Evolutionary conservation across 805 yeast species (phyloP).

Genomic region (Yamadazyma tumulicola): DNA sequence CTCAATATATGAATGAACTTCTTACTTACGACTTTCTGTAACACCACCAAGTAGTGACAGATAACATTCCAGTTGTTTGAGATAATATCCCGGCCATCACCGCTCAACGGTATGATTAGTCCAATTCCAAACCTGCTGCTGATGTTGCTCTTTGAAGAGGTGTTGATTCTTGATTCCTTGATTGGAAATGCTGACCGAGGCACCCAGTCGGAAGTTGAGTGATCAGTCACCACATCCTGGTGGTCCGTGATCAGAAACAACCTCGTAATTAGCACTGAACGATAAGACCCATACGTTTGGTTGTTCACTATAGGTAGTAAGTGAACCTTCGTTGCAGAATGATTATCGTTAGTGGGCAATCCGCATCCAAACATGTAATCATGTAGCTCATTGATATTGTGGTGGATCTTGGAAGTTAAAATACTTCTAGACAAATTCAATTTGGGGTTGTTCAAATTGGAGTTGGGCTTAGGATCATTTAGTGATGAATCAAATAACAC

Average conservation of each 20-base stretch:
- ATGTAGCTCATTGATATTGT: constrained; percentile 43
- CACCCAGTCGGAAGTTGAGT: constrained; percentile 28
- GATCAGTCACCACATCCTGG: constrained; percentile 3
- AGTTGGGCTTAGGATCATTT: constrained; percentile 2
- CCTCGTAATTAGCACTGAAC: constrained; percentile 43
- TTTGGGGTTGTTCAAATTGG: constrained; percentile 4
- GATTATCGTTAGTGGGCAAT: constrained; percentile 45
- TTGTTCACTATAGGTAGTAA: constrained; percentile 40
- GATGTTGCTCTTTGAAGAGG: constrained; percentile 14
- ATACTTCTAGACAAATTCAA: constrained; percentile 10
- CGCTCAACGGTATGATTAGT: constrained; percentile 44
- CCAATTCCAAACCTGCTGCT: constrained; percentile 47
- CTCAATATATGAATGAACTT: constrained; percentile 30
- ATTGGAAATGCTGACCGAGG: constrained; percentile 41
- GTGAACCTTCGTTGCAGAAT: constrained; percentile 46
- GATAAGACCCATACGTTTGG: constrained; percentile 26
- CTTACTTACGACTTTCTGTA: constrained; percentile 38
- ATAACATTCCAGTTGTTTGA: constrained; percentile 50
- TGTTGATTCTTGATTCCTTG: constrained; percentile 17
- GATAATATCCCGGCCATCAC: constrained; percentile 33
- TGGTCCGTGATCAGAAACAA: constrained; percentile 38
- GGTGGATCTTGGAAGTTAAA: constrained; percentile 31
- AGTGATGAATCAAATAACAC: constrained; percentile 43
- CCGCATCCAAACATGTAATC: constrained; percentile 59
- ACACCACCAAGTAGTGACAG: constrained; percentile 32